Evolutionary conservation across 495 filamentous ascomycete species (phyloP), one percentile per base, ranked within the genome.

Genomic region (Antarctomyces pellizariae): DNA sequence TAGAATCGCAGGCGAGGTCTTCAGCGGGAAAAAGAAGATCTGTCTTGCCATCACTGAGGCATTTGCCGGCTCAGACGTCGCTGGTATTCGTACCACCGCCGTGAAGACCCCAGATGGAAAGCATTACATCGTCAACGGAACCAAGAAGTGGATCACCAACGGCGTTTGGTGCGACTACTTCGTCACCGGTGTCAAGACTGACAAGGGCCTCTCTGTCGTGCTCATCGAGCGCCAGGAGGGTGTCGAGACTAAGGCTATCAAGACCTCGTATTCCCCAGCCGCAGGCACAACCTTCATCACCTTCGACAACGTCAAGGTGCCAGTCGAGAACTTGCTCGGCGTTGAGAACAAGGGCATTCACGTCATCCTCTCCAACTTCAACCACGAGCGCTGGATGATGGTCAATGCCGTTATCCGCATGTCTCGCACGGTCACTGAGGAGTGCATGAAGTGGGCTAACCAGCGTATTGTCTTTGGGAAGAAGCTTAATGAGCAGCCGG

Each of bases 141-240:
- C 75, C 37, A 89, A 84, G 59, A 84, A 84, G 52, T 89, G 78
- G 77, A 84, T 84, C 50, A 90, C 79, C 20, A 90, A 90, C 56
- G 79, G 77, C 32, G 68, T 69, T 50, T 84, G 67, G 46, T 56
- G 54, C 36, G 76, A 84, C 46, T 84, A 82, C 52, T 89, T 89
- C 42, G 74, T 84, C 26, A 68, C 64, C 10, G 78, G 69, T 18
- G 80, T 79, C 43, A 66, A 64, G 37, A 90, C 79, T 2, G 71
- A 68, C 24, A 84, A 84, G 52, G 79, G 75, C 12, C 68, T 83
- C 33, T 68, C 64, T 2, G 77, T 90, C 5, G 47, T 90, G 1
- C 51, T 90, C 28, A 72, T 90, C 33, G 62, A 68, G 31, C 62
- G 75, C 30, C 59, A 60, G 25, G 75, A 77, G 33, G 60, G 60